A percentile compares a stretch with the other conserved stretches of the same genome.
phyloP scores from a whole-genome alignment of 2,329 filamentous ascomycete species.

The Pseudogymnoascus sp. region DNA sequence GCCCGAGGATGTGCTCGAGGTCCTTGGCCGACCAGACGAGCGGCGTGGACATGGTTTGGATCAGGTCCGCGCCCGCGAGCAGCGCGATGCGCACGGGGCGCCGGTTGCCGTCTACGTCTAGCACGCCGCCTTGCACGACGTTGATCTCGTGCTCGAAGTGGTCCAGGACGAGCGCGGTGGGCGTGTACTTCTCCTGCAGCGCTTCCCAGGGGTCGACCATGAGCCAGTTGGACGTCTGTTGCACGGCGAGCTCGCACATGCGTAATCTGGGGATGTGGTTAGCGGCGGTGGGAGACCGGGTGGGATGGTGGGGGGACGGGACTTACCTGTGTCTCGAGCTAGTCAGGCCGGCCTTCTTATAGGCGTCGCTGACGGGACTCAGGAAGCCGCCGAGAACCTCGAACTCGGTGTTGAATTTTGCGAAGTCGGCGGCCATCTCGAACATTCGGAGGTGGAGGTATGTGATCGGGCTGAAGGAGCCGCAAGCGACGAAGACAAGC shows the following conservation, averaged over 20 bases:
- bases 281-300: neutral
- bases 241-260: slow-evolving; percentile 78
- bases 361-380: slow-evolving; percentile 53
- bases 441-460: slow-evolving; percentile 81
- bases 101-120: slow-evolving; percentile 56
- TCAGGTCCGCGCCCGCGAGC: slow-evolving; percentile 69
- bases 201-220: slow-evolving; percentile 89
- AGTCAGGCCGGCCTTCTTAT: slow-evolving; percentile 75
- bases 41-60: slow-evolving; percentile 59
- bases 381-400: slow-evolving; percentile 83
- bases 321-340: slow-evolving; percentile 57
- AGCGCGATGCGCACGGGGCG: slow-evolving; percentile 64
- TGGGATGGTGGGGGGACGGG: neutral
- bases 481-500: slow-evolving; percentile 61
- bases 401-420: slow-evolving; percentile 65
- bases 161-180: slow-evolving; percentile 81
- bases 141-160: slow-evolving; percentile 92
- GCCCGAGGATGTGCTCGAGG: slow-evolving; percentile 71
- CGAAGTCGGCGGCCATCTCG: slow-evolving; percentile 76
- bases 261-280: slow-evolving; percentile 44
- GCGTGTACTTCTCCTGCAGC: slow-evolving; percentile 74
- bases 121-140: slow-evolving; percentile 63
- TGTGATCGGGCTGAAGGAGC: slow-evolving; percentile 65
- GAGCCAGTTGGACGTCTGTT: slow-evolving; percentile 64
- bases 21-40: slow-evolving; percentile 79